A percentile compares a stretch with the other conserved stretches of the same genome.
These are phyloP conservation scores for Lachnellula hyalina DNA, from an alignment of 2,329 filamentous ascomycete genomes.

Conservation along the genomic window DNA sequence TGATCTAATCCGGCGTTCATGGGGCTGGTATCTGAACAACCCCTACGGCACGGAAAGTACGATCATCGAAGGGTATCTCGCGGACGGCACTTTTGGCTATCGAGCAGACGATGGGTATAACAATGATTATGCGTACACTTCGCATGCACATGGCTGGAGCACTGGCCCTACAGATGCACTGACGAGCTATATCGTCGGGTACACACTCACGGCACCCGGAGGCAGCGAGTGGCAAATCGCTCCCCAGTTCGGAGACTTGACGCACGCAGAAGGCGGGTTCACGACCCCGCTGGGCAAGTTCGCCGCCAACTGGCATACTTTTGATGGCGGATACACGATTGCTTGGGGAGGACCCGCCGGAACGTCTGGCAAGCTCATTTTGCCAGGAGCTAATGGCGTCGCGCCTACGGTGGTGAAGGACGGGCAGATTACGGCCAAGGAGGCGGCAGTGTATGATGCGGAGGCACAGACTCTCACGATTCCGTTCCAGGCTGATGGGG, in stretches of 20 bases:
- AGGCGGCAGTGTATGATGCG: neutral
- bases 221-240: slow-evolving; percentile 35
- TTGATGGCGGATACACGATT: slow-evolving; percentile 7
- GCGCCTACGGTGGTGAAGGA: slow-evolving; percentile 8
- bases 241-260: slow-evolving; percentile 38
- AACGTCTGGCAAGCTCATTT: slow-evolving; percentile 13
- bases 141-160: slow-evolving; percentile 47
- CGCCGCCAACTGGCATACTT: slow-evolving; percentile 28
- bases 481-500: slow-evolving; percentile 1
- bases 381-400: slow-evolving; percentile 5
- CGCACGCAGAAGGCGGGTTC: slow-evolving; percentile 37
- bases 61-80: slow-evolving; percentile 53
- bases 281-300: slow-evolving; percentile 36
- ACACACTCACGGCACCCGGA: slow-evolving; percentile 33
- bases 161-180: slow-evolving; percentile 43
- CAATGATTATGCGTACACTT: slow-evolving; percentile 40
- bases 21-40: slow-evolving; percentile 57
- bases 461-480: slow-evolving; percentile 2
- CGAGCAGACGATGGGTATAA: slow-evolving; percentile 46
- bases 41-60: slow-evolving; percentile 54
- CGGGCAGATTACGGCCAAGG: neutral
- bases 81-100: slow-evolving; percentile 53
- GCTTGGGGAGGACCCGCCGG: slow-evolving; percentile 15
- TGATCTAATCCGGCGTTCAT: slow-evolving; percentile 48
- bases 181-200: slow-evolving; percentile 39